Evolutionary conservation across 1,139 yeast species (phyloP).

Genomic region (Nakaseomyces nivariensis): DNA sequence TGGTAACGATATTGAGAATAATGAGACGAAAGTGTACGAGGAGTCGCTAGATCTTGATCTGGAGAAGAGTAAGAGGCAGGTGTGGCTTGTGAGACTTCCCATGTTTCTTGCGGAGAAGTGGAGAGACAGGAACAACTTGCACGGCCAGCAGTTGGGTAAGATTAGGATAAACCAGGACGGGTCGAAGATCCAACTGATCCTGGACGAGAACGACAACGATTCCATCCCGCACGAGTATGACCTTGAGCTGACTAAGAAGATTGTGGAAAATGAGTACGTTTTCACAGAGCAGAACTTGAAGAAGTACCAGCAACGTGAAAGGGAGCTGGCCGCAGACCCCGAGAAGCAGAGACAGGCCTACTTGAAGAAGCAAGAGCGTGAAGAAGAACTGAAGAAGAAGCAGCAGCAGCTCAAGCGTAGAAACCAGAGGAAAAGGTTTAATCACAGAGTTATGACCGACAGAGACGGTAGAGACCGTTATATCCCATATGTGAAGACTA

Average conservation of each 20-base stretch:
- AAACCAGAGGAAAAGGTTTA: constrained; percentile 27
- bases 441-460: constrained; percentile 32
- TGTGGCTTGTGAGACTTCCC: constrained; percentile 90
- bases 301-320: constrained; percentile 50
- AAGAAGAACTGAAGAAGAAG: constrained; percentile 32
- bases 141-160: constrained; percentile 72
- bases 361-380: constrained; percentile 30
- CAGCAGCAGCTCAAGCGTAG: constrained; percentile 28
- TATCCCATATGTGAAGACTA: constrained; percentile 67
- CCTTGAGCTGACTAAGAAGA: constrained; percentile 62
- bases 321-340: constrained; percentile 31
- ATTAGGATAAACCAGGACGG: constrained; percentile 54
- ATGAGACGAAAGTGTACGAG: constrained; percentile 32
- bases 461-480: constrained; percentile 39
- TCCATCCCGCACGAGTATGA: constrained; percentile 80
- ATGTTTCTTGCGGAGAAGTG: constrained; percentile 76
- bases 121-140: constrained; percentile 51
- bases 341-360: constrained; percentile 36
- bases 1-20: constrained; percentile 33
- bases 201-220: constrained; percentile 39
- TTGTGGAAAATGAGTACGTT: constrained; percentile 77
- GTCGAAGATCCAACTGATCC: constrained; percentile 47
- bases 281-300: constrained; percentile 81
- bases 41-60: constrained; percentile 60
- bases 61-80: constrained; percentile 47